Evolutionary conservation across 257 asterid species (phyloP).

Genomic region (Capsicum rhomboideum): DNA sequence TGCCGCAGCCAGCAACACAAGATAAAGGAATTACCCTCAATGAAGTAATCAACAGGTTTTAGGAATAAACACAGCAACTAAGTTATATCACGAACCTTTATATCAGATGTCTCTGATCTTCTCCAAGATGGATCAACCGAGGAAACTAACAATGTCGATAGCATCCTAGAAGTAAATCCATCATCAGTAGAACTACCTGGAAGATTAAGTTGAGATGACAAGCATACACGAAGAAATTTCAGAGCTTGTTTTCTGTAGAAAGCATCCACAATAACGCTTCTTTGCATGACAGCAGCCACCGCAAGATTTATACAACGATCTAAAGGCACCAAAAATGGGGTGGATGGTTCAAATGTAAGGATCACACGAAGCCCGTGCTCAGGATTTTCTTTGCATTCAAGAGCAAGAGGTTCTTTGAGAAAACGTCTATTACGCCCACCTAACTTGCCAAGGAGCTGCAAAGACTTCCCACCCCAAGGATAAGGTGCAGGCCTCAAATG

Average conservation of each 20-base stretch:
- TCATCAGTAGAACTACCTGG: constrained; percentile 82
- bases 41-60: neutral
- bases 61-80: constrained; percentile 3
- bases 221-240: constrained; percentile 87
- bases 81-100: constrained; percentile 53
- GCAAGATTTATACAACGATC: constrained; percentile 98
- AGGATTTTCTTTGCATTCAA: constrained; percentile 98
- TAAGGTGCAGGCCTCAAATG: constrained; percentile 94
- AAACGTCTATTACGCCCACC: constrained; percentile 99
- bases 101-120: constrained; percentile 84
- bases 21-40: neutral
- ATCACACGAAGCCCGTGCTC: constrained; percentile 96
- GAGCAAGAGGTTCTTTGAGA: constrained; percentile 95
- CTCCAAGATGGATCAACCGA: constrained; percentile 80
- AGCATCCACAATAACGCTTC: constrained; percentile 54
- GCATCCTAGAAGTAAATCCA: constrained; percentile 58
- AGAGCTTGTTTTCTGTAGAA: constrained; percentile 90
- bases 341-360: constrained; percentile 96
- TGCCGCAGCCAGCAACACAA: neutral
- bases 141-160: constrained; percentile 66
- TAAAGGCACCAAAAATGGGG: constrained; percentile 94
- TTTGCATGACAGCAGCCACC: constrained; percentile 88
- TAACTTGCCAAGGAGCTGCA: constrained; percentile 96
- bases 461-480: constrained; percentile 92
- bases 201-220: constrained; percentile 94